These are phyloP conservation scores for Protea cynaroides DNA, from an alignment of 164 flowering plant genomes.

Conservation along the genomic window DNA sequence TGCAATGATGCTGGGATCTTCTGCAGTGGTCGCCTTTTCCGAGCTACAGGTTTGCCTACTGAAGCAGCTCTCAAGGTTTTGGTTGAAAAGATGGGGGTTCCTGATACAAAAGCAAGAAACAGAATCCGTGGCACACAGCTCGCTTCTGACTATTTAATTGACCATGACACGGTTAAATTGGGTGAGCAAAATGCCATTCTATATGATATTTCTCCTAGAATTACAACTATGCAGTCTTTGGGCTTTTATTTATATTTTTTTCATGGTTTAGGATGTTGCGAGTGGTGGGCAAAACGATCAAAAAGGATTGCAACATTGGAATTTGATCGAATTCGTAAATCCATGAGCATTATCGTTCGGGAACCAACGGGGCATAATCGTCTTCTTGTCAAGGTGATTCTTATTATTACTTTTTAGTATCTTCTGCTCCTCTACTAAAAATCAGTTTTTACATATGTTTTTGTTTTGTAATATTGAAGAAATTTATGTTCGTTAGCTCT, in stretches of 20 bases:
- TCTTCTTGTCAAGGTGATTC: slow-evolving; percentile 82
- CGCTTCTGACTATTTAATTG: slow-evolving; percentile 59
- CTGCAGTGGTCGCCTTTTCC: slow-evolving; percentile 55
- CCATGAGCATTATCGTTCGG: slow-evolving; percentile 74
- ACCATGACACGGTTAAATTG: slow-evolving; percentile 47
- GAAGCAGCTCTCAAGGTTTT: slow-evolving; percentile 96
- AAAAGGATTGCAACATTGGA: slow-evolving; percentile 74
- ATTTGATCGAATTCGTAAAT: slow-evolving; percentile 78
- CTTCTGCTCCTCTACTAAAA: background rate
- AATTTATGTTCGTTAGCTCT: background rate
- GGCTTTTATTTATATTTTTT: slow-evolving; percentile 9
- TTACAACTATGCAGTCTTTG: background rate
- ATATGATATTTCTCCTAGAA: background rate
- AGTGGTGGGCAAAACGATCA: slow-evolving; percentile 72
- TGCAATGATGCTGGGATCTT: slow-evolving; percentile 90
- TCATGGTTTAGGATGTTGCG: slow-evolving; percentile 54
- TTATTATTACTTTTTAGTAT: background rate
- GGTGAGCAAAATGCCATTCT: slow-evolving; percentile 38
- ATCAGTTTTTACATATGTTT: background rate
- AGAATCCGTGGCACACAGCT: slow-evolving; percentile 50
- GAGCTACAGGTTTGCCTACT: slow-evolving; percentile 85
- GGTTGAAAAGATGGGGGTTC: slow-evolving; percentile 97
- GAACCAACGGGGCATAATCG: slow-evolving; percentile 63
- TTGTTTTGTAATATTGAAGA: background rate
- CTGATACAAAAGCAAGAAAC: slow-evolving; percentile 62